Conservation (phyloP, 768 basidiomycete genomes). For the Mycena vitilis region DNA sequence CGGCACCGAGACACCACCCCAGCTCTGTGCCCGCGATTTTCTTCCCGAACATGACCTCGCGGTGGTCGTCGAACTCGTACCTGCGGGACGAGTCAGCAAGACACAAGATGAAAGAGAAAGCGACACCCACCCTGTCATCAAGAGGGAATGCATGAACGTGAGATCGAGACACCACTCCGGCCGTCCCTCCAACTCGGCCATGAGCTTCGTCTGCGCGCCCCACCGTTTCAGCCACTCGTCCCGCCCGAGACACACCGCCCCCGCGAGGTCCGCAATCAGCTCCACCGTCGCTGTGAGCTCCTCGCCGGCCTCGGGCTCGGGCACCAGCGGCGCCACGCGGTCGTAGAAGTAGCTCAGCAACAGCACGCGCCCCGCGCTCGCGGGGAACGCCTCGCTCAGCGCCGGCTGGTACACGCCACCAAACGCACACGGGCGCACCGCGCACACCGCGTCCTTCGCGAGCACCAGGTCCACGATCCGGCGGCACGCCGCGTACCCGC, state of each 20-base stretch:
- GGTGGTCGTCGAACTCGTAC: constrained; percentile 83
- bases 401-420: constrained; percentile 98
- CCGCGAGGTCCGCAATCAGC: constrained; percentile 62
- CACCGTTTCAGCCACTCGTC: constrained; percentile 67
- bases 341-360: constrained; percentile 99
- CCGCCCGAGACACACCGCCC: constrained; percentile 79
- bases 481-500: constrained; percentile 79
- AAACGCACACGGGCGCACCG: constrained; percentile 95
- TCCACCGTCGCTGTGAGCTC: not conserved
- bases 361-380: constrained; percentile 75
- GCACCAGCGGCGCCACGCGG: constrained; percentile 78
- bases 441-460: constrained; percentile 91
- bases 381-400: constrained; percentile 64
- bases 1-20: constrained; percentile 86
- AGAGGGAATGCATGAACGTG: constrained; percentile 92
- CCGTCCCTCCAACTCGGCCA: constrained; percentile 78
- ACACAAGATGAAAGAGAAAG: not conserved
- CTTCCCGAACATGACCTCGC: constrained; percentile 73
- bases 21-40: constrained; percentile 84
- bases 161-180: constrained; percentile 97
- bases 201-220: constrained; percentile 47
- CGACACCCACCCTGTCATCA: constrained; percentile 70
- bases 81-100: constrained; percentile 2
- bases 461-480: constrained; percentile 47
- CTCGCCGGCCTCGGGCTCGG: not conserved